Conservation (phyloP, 2,329 filamentous ascomycete species). For the Cladosporium sp. region DNA sequence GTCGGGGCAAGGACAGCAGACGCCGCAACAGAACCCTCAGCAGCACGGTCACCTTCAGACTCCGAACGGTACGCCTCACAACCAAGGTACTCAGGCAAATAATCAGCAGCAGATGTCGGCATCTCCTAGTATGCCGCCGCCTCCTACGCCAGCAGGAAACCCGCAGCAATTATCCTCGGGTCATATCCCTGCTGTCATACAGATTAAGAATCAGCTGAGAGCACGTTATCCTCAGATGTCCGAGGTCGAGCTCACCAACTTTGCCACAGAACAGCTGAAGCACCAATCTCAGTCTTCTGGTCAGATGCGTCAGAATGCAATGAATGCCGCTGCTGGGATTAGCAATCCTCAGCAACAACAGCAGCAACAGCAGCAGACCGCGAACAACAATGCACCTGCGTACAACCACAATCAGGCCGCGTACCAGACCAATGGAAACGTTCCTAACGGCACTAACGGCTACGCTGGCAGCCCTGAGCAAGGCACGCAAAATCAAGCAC, state of each 20-base stretch:
- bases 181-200: constrained; percentile 57
- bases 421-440: constrained; percentile 30
- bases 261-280: constrained; percentile 55
- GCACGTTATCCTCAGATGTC: constrained; percentile 54
- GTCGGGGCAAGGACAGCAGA: constrained; percentile 18
- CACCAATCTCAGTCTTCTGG: constrained; percentile 40
- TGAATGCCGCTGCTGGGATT: constrained; percentile 43
- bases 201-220: constrained; percentile 56
- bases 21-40: constrained; percentile 23
- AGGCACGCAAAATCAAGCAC: constrained; percentile 23
- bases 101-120: constrained; percentile 35
- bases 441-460: constrained; percentile 26
- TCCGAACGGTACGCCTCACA: constrained; percentile 20
- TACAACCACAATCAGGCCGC: constrained; percentile 33
- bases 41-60: constrained; percentile 24
- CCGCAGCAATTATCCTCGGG: constrained; percentile 55
- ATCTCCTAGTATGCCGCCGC: constrained; percentile 42
- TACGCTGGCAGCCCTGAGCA: constrained; percentile 19
- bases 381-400: constrained; percentile 27
- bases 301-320: constrained; percentile 41
- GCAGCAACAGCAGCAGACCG: constrained; percentile 17
- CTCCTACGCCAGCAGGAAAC: constrained; percentile 41
- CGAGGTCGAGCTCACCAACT: constrained; percentile 55
- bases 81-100: constrained; percentile 28
- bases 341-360: constrained; percentile 20